A percentile compares a stretch with the other conserved stretches of the same genome.
phyloP scores from a whole-genome alignment of 2,329 filamentous ascomycete genomes.

The Aspergillus japonicus region DNA sequence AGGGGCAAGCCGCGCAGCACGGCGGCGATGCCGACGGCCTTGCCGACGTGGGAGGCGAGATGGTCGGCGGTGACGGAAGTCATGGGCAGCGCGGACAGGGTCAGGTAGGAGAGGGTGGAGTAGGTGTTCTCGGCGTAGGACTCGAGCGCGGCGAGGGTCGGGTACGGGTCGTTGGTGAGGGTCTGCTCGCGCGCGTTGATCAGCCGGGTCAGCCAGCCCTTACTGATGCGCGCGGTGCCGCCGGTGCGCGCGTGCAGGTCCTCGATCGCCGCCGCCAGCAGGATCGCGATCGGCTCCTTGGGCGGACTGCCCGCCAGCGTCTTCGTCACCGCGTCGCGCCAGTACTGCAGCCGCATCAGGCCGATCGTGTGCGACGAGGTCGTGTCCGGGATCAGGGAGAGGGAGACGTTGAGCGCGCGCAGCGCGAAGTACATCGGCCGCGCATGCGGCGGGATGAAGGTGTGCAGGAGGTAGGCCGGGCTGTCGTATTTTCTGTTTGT shows the following conservation, averaged over 20 bases:
- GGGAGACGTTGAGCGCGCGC: constrained; percentile 87
- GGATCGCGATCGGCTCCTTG: constrained; percentile 84
- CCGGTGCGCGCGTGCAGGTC: constrained; percentile 51
- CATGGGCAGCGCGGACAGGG: constrained; percentile 74
- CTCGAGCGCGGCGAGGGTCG: constrained; percentile 71
- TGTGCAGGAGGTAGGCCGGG: constrained; percentile 79
- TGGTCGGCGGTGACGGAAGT: constrained; percentile 85
- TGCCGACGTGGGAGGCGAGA: constrained; percentile 90
- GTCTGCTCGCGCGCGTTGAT: constrained; percentile 79
- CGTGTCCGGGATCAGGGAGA: constrained; percentile 84
- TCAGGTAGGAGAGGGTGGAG: constrained; percentile 86
- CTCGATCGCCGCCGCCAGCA: constrained; percentile 71
- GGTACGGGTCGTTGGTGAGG: constrained; percentile 79
- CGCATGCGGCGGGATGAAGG: constrained; percentile 73
- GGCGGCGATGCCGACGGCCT: constrained; percentile 83
- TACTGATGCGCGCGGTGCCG: constrained; percentile 55
- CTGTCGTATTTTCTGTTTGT: constrained; percentile 76
- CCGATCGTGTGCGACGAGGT: constrained; percentile 87
- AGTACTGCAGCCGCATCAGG: constrained; percentile 89
- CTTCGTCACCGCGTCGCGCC: constrained; percentile 78
- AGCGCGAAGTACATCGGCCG: constrained; percentile 86
- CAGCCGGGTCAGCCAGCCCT: constrained; percentile 73
- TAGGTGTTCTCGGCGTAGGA: constrained; percentile 94
- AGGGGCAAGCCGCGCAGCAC: constrained; percentile 84
- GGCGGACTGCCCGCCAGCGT: constrained; percentile 76